Evolutionary conservation across 768 basidiomycete genomes (phyloP).

Genomic region (Arthromyces matolae): DNA sequence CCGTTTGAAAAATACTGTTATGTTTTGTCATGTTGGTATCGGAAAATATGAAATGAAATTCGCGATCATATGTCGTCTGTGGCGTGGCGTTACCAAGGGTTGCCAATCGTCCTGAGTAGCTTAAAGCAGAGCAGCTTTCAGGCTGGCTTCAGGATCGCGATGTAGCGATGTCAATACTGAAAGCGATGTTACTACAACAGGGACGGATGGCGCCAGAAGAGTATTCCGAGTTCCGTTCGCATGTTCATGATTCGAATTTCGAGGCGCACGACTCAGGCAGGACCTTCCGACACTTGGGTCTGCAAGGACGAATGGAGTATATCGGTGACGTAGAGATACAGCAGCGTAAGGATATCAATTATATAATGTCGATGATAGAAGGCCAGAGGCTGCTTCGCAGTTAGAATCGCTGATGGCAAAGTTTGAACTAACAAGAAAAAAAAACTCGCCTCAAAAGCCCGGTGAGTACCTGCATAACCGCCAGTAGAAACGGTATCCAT

Average conservation of each 20-base stretch:
- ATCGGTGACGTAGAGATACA: slow-evolving; percentile 4
- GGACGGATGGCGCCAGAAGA: slow-evolving; percentile 1
- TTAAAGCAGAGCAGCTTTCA: too few relatives aligned
- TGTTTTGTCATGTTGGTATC: too few relatives aligned
- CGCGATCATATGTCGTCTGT: slow-evolving; percentile 4
- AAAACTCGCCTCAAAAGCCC: slow-evolving; percentile 37
- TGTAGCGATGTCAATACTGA: too few relatives aligned
- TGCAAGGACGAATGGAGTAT: slow-evolving; percentile 1
- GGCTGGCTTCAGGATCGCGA: too few relatives aligned
- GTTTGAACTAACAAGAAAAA: neutral
- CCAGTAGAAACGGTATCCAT: slow-evolving; percentile 46
- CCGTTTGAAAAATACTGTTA: too few relatives aligned
- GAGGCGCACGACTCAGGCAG: neutral
- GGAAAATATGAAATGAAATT: neutral
- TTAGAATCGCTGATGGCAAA: neutral
- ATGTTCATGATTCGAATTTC: too few relatives aligned
- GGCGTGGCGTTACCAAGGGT: neutral
- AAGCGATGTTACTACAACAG: too few relatives aligned
- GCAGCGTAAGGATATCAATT: neutral
- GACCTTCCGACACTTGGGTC: slow-evolving; percentile 1
- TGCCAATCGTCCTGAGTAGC: slow-evolving; percentile 1
- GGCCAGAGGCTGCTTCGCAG: slow-evolving; percentile 35
- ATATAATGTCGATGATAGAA: slow-evolving; percentile 43
- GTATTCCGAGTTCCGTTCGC: slow-evolving; percentile 4
- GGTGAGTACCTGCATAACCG: slow-evolving; percentile 38